Conservation (phyloP, 371 early-diverging fungal species). For the Paraphysoderma sedebokerense region DNA sequence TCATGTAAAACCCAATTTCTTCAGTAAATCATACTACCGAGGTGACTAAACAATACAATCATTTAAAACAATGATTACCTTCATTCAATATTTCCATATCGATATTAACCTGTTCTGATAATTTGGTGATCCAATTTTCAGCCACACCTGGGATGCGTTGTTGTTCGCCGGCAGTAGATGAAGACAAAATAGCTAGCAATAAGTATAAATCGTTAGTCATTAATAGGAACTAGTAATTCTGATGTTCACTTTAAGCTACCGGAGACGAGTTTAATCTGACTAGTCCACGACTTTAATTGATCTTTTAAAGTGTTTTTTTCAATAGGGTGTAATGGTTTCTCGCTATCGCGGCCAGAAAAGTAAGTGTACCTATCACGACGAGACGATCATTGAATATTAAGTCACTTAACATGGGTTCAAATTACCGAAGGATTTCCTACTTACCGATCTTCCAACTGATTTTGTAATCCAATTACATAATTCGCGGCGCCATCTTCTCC, state of each 20-base stretch:
- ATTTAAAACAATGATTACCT: too few relatives aligned
- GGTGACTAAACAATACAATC: too few relatives aligned
- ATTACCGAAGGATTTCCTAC: too few relatives aligned
- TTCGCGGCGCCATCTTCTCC: constrained; percentile 32
- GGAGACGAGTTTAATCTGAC: constrained; percentile 14
- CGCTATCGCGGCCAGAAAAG: background rate
- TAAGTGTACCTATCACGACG: constrained; percentile 8
- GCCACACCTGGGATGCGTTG: constrained; percentile 23
- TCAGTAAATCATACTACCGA: too few relatives aligned
- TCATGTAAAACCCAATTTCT: too few relatives aligned
- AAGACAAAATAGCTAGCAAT: background rate
- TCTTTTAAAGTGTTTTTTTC: constrained; percentile 20
- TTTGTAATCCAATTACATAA: constrained; percentile 24
- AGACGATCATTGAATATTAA: too few relatives aligned
- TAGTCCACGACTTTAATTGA: constrained; percentile 17
- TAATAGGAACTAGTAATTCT: too few relatives aligned
- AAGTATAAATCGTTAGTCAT: too few relatives aligned
- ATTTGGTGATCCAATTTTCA: constrained; percentile 20
- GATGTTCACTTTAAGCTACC: constrained; percentile 7
- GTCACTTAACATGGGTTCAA: too few relatives aligned
- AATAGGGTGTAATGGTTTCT: constrained; percentile 15
- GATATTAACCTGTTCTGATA: constrained; percentile 26
- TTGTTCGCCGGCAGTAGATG: constrained; percentile 11
- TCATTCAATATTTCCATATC: constrained; percentile 27
- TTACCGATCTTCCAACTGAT: constrained; percentile 31